These are phyloP conservation scores for Hypoxylon lienhwacheense DNA, from an alignment of 495 filamentous ascomycete species.

Conservation along the genomic window DNA sequence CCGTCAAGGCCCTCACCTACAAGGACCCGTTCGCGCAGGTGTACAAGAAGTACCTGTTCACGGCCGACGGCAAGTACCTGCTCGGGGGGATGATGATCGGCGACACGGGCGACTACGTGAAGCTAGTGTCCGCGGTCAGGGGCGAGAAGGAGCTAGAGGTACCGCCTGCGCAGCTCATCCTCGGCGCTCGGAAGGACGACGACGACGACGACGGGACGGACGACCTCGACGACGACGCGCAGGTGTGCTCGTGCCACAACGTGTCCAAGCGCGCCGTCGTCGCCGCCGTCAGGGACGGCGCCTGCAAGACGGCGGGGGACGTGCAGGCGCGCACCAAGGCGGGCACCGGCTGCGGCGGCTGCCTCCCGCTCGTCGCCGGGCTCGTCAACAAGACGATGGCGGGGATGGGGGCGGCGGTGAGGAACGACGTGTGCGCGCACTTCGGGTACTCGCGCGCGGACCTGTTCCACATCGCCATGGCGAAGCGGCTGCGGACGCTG, in stretches of 20 bases:
- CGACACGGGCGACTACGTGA: constrained; percentile 92
- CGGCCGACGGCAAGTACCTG: constrained; percentile 87
- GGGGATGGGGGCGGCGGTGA: constrained; percentile 86
- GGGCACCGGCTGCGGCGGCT: constrained; percentile 92
- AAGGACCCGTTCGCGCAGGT: constrained; percentile 92
- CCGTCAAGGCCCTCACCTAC: constrained; percentile 86
- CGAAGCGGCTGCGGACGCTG: constrained; percentile 77
- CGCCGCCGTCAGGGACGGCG: constrained; percentile 73
- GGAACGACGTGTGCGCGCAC: constrained; percentile 85
- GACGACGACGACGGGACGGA: constrained; percentile 69
- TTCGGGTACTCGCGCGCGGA: constrained; percentile 87
- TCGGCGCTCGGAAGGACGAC: constrained; percentile 73
- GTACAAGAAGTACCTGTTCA: constrained; percentile 97
- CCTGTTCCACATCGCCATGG: constrained; percentile 84
- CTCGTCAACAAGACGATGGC: constrained; percentile 95
- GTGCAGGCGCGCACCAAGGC: constrained; percentile 95
- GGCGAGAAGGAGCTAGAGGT: constrained; percentile 80
- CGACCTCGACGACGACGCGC: constrained; percentile 72
- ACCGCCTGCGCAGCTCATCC: constrained; percentile 85
- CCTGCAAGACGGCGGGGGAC: constrained; percentile 82
- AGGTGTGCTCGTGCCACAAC: constrained; percentile 96
- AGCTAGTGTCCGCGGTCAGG: constrained; percentile 93
- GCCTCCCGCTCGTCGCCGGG: constrained; percentile 86
- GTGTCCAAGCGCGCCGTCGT: constrained; percentile 86
- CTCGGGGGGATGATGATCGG: constrained; percentile 99